Evolutionary conservation across 495 filamentous ascomycete species (phyloP).

Genomic region (Geopyxis carbonaria): DNA sequence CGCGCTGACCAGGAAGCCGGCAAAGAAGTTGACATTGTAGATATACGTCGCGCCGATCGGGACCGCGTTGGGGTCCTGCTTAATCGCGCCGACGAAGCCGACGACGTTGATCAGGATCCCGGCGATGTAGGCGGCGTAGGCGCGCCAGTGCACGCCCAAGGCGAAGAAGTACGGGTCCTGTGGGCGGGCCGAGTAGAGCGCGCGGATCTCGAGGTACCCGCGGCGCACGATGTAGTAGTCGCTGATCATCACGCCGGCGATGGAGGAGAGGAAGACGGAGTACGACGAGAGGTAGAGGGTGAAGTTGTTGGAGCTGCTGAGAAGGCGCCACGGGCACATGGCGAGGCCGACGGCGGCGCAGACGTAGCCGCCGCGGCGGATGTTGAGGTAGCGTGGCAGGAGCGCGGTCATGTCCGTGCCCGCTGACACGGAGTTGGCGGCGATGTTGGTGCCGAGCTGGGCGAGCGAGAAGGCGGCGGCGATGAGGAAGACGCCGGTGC

Average conservation of each 20-base stretch:
- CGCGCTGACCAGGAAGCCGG: slow-evolving; percentile 55
- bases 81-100: slow-evolving; percentile 73
- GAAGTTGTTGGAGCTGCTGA: slow-evolving; percentile 66
- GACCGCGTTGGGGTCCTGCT: slow-evolving; percentile 28
- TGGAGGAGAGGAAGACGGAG: slow-evolving; percentile 85
- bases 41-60: slow-evolving; percentile 72
- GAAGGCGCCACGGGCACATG: slow-evolving; percentile 81
- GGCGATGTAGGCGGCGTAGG: slow-evolving; percentile 62
- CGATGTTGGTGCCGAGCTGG: slow-evolving; percentile 83
- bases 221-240: slow-evolving; percentile 83
- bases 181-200: slow-evolving; percentile 58
- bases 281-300: slow-evolving; percentile 90
- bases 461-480: slow-evolving; percentile 66
- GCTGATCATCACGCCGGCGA: slow-evolving; percentile 74
- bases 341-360: slow-evolving; percentile 68
- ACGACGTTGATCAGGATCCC: slow-evolving; percentile 89
- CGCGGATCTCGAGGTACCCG: slow-evolving; percentile 62
- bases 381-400: slow-evolving; percentile 71
- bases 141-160: slow-evolving; percentile 64
- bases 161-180: slow-evolving; percentile 55
- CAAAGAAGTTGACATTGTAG: slow-evolving; percentile 77
- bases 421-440: slow-evolving; percentile 77
- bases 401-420: slow-evolving; percentile 86
- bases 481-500: slow-evolving; percentile 83
- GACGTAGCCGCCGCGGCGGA: slow-evolving; percentile 79